Evolutionary conservation across 2,329 filamentous ascomycete species (phyloP), one percentile per base, ranked within the genome.

Genomic region (Beauveria medogensis): DNA sequence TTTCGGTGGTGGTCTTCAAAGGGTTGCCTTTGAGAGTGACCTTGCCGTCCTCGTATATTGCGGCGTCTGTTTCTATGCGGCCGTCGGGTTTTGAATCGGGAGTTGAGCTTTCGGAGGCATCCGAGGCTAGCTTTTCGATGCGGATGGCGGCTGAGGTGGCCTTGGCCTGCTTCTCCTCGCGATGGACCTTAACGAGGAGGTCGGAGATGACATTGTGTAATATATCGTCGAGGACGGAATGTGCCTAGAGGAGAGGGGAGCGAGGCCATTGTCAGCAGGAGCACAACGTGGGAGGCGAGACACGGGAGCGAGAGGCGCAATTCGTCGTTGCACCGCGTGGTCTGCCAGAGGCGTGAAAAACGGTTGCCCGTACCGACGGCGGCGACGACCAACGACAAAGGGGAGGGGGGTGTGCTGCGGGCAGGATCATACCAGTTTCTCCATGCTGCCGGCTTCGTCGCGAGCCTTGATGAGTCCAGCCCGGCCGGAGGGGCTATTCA

Each of bases 141-240:
- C 80, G 77, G 66, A 88, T 86, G 65, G 85, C 80, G 67, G 88
- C 81, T 63, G 87, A 82, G 65, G 82, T 75, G 67, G 85, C 85
- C 71, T 87, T 85, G 58, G 90, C 84, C 65, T 85, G 83, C 77
- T 92, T 92, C 75, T 93, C 90, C 66, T 89, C 83, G 66, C 87
- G 88, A 72, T 93, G 90, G 46, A 85, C 86, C 71, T 89, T 84
- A 68, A 91, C 80, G 65, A 91, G 79, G 56, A 91, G 80, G 71
- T 90, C 88, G 72, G 89, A 87, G 66, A 92, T 81, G 69, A 92
- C 82, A 72, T 90, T 92, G 77, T 89, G 86, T 64, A 93, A 77
- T 60, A 88, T 75, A 69, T 92, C 89, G 69, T 92, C 87, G 69
- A 93, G 80, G 63, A 93, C 82, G 24, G 82, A 76, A 70, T 85